These are phyloP conservation scores for Diplocarpon rosae DNA, from an alignment of 2,329 filamentous ascomycete genomes.

Conservation along the genomic window DNA sequence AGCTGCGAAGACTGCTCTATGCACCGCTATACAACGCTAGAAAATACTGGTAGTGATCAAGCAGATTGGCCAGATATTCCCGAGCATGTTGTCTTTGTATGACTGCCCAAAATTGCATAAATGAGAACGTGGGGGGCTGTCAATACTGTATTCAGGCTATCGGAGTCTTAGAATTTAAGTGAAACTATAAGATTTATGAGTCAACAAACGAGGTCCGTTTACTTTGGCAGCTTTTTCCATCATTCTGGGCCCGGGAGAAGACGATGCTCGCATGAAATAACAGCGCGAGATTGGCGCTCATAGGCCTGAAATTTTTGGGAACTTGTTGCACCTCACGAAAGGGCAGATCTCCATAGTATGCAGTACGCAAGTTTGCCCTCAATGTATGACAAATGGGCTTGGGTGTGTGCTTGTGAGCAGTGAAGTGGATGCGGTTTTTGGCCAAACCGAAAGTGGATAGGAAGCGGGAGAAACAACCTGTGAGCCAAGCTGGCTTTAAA, in stretches of 20 bases:
- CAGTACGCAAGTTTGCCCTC: neutral
- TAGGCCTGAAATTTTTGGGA: neutral
- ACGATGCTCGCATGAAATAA: neutral
- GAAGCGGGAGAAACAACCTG: neutral
- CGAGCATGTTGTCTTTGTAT: constrained; percentile 1
- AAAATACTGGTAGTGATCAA: neutral
- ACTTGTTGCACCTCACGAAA: neutral
- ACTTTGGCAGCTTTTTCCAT: neutral
- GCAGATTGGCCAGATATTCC: constrained; percentile 1
- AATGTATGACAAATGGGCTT: neutral
- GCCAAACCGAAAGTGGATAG: neutral
- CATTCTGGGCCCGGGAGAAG: neutral
- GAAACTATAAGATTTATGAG: neutral
- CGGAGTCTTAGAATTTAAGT: neutral
- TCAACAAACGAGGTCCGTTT: neutral
- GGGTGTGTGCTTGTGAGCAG: neutral
- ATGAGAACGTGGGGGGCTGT: neutral
- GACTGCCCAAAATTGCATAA: neutral
- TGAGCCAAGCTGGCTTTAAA: neutral
- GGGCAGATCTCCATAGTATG: neutral
- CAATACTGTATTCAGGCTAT: no score
- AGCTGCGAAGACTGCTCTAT: constrained; percentile 12
- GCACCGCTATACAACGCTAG: neutral
- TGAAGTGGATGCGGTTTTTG: neutral
- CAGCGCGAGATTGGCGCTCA: neutral